Evolutionary conservation across 257 asterid species (phyloP), one percentile per base, ranked within the genome.

Genomic region (Solanum ossicruentum): DNA sequence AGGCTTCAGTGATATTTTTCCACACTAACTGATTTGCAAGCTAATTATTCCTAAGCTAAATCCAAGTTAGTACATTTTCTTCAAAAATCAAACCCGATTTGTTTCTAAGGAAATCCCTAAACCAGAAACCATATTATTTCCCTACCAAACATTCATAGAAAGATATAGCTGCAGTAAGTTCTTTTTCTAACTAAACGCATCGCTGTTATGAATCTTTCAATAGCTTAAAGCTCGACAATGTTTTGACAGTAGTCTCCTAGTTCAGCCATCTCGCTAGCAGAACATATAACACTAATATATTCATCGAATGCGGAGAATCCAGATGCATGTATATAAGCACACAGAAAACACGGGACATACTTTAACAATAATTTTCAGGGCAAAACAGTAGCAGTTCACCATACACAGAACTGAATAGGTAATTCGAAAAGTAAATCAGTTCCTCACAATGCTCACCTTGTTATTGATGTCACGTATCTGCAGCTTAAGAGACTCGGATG

Each of bases 381-480:
- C 0, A 71, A 41, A 6, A 12, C 32, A 43, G 54, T 71, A 71
- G 80, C 23, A 71, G 32, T 71, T 71, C 80, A 43, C 57, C 3
- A 20, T 45, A 72, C 58, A 12, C 32, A 43, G 81, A 72, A 75
- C 41, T 8, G 36, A 23, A 75, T 8, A 75, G 5, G 9, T 75
- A 2, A n/a, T 49, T 75, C 28, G 82, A 49, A 23, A 75, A 8
- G 61, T 49, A 23, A 49, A 75, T 75, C 81, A 49, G 45, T 49
- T 49, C 61, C 61, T 75, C 4, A 11, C 16, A 7, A 43, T 77
- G 26, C 88, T 84, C 75, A 91, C 99, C 97, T 91, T 94, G 66
- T 91, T 86, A 84, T 94, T 94, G 75, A 95, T 89, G 89, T 92
- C 92, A 43, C 91, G 92, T 73, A 95, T 89, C 91, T 92, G 98